Percentiles rank a stretch among this genome's conserved stretches.
Evolutionary conservation across 139 green algal genomes (phyloP).

Genomic region (Mesostigma viride): DNA sequence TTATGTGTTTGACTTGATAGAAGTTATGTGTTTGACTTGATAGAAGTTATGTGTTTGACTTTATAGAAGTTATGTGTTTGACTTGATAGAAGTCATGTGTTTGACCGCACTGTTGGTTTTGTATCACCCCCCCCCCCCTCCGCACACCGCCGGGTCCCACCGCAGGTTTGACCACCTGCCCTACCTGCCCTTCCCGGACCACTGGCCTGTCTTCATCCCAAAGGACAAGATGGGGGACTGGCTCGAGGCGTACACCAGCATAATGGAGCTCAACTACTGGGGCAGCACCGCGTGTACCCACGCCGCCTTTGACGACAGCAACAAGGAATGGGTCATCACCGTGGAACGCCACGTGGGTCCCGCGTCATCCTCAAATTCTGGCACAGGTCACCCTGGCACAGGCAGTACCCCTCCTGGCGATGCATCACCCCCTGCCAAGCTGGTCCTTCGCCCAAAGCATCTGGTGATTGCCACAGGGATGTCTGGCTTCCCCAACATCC

Average conservation of each 20-base stretch:
- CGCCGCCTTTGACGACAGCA: neutral
- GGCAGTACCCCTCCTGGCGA: too few species aligned
- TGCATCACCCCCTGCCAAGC: too few species aligned
- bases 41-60: too few species aligned
- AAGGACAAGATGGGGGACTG: neutral
- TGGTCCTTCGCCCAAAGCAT: neutral
- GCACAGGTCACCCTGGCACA: too few species aligned
- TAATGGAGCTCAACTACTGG: neutral
- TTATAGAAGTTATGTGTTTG: too few species aligned
- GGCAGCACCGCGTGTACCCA: neutral
- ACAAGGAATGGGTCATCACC: neutral
- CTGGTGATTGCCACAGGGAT: neutral
- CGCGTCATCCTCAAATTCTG: too few species aligned
- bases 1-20: too few species aligned
- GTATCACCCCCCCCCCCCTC: neutral
- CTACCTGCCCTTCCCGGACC: neutral
- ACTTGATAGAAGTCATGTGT: neutral
- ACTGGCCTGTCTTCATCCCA: neutral
- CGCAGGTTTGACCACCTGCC: too few species aligned
- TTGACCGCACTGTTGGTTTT: neutral
- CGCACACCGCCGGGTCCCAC: too few species aligned
- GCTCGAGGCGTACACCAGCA: neutral
- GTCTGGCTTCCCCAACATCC: neutral
- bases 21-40: too few species aligned
- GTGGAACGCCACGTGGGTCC: neutral